These are phyloP conservation scores for Lentinus tigrinus DNA, from an alignment of 768 basidiomycete genomes.

Conservation along the genomic window DNA sequence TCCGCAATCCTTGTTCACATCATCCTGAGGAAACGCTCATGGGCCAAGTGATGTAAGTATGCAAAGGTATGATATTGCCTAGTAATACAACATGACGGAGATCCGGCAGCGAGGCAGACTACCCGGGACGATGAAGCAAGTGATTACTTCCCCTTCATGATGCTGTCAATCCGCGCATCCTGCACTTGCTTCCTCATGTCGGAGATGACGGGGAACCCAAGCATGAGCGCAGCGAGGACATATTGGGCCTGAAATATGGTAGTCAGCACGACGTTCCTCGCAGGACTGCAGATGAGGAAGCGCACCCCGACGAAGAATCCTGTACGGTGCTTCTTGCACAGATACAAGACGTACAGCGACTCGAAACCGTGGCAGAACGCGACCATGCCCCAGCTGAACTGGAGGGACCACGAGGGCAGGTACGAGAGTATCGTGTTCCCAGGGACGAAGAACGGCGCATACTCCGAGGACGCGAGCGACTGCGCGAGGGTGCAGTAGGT, in stretches of 20 bases:
- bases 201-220: constrained; percentile 55
- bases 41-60: neutral
- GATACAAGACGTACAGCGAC: constrained; percentile 42
- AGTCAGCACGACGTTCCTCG: neutral
- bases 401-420: constrained; percentile 24
- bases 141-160: constrained; percentile 66
- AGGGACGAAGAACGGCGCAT: constrained; percentile 23
- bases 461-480: constrained; percentile 15
- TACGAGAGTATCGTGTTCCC: constrained; percentile 13
- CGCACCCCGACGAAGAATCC: constrained; percentile 38
- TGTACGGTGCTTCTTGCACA: constrained; percentile 55
- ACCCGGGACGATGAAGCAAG: neutral
- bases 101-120: neutral
- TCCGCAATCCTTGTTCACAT: neutral
- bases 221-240: constrained; percentile 45
- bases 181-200: constrained; percentile 62
- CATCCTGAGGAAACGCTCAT: neutral
- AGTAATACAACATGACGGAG: neutral
- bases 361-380: constrained; percentile 45
- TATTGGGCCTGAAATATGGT: constrained; percentile 49
- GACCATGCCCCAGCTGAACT: constrained; percentile 33
- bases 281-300: constrained; percentile 24
- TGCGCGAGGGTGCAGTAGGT: constrained; percentile 34
- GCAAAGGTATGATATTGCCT: neutral
- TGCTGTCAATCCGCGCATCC: constrained; percentile 69